Evolutionary conservation across 768 basidiomycete genomes (phyloP).

Genomic region (Podaxis pistillaris): DNA sequence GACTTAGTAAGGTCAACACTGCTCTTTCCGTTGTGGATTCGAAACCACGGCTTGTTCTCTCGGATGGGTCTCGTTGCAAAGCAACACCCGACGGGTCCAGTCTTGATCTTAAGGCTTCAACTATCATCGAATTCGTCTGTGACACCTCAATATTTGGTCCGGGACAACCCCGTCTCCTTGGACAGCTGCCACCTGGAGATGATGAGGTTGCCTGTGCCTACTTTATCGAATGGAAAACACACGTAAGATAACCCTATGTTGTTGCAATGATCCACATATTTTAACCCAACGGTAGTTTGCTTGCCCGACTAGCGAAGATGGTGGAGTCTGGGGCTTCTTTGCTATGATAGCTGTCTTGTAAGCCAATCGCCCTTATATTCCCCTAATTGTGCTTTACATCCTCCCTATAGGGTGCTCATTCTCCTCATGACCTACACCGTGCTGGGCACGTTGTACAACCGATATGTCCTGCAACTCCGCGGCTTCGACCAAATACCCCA

Average conservation of each 20-base stretch:
- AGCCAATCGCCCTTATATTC: conserved; percentile 24
- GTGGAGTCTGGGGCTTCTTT: conserved; percentile 49
- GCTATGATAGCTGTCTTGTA: conserved; percentile 59
- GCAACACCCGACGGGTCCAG: conserved; percentile 33
- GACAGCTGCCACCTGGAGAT: conserved; percentile 63
- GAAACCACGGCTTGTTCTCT: conserved; percentile 53
- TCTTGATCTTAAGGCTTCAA: conserved; percentile 49
- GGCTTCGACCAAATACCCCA: conserved; percentile 76
- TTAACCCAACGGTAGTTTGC: conserved; percentile 47
- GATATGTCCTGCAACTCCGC: conserved; percentile 66
- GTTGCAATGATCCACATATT: background rate
- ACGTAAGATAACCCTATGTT: conserved; percentile 42
- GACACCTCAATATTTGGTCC: conserved; percentile 58
- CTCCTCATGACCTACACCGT: conserved; percentile 64
- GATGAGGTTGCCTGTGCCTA: conserved; percentile 73
- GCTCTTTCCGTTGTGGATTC: conserved; percentile 55
- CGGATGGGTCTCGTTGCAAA: conserved; percentile 65
- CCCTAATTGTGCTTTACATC: background rate
- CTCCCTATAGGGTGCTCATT: conserved; percentile 44
- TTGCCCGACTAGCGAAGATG: conserved; percentile 63
- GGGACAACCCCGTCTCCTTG: conserved; percentile 56
- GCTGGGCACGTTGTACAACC: conserved; percentile 74
- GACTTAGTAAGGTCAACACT: conserved; percentile 55
- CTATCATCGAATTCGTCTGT: conserved; percentile 77
- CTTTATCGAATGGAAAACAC: conserved; percentile 82